Conservation (phyloP, 192 early-diverging fungal species). For the Funneliformis geosporum region DNA sequence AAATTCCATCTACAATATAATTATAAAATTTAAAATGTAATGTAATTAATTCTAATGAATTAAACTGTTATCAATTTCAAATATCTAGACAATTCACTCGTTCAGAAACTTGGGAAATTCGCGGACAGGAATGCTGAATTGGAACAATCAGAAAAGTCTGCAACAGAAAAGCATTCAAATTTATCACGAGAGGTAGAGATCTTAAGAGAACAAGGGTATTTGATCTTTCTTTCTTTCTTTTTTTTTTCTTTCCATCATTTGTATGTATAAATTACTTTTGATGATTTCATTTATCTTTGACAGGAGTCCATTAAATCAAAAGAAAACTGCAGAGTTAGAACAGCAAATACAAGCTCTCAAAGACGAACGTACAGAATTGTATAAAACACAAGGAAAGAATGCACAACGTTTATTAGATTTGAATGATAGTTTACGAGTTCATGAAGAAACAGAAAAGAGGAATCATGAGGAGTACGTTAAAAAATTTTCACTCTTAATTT, state of each 20-base stretch:
- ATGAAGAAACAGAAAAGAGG: constrained; percentile 57
- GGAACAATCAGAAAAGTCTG: constrained; percentile 34
- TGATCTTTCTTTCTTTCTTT: not conserved
- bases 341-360: constrained; percentile 72
- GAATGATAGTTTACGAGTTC: constrained; percentile 70
- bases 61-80: not conserved
- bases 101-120: constrained; percentile 43
- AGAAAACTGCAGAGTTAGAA: constrained; percentile 74
- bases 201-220: constrained; percentile 48
- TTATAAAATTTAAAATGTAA: not conserved
- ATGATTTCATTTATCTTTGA: not conserved
- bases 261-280: not conserved
- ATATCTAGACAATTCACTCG: constrained; percentile 47
- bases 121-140: constrained; percentile 46
- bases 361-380: constrained; percentile 85
- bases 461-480: constrained; percentile 68
- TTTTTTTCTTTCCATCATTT: too few relatives aligned
- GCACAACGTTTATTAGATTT: constrained; percentile 87
- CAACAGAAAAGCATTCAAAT: constrained; percentile 40
- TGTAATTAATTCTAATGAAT: too few relatives aligned
- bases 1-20: not conserved
- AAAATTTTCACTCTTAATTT: constrained; percentile 12
- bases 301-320: constrained; percentile 58
- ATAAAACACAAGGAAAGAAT: constrained; percentile 87
- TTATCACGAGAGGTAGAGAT: constrained; percentile 43